Evolutionary conservation across 495 filamentous ascomycete species (phyloP).

Genomic region (Xylaria curta): DNA sequence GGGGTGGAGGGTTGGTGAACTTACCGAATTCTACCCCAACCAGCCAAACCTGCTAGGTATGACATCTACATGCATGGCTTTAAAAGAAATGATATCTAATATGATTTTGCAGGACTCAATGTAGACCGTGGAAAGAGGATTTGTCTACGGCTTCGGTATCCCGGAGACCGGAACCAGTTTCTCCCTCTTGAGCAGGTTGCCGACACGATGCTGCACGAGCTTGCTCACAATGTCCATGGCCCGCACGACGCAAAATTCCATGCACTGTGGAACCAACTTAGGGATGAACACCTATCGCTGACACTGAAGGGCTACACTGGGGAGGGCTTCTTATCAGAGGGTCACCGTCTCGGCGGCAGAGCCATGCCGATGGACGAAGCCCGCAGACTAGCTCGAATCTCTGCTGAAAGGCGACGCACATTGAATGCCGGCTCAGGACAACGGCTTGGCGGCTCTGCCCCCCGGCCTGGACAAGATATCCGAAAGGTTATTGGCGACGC

Average conservation of each 20-base stretch:
- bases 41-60: constrained; percentile 75
- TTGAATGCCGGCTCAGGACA: constrained; percentile 70
- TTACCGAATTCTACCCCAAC: constrained; percentile 85
- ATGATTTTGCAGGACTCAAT: constrained; percentile 66
- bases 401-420: constrained; percentile 74
- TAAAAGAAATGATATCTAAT: too few species aligned
- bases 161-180: constrained; percentile 77
- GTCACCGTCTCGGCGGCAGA: constrained; percentile 73
- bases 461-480: constrained; percentile 71
- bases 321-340: constrained; percentile 82
- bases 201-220: constrained; percentile 96
- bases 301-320: constrained; percentile 85
- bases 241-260: constrained; percentile 86
- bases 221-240: constrained; percentile 84
- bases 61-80: too few species aligned
- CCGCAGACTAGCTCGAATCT: constrained; percentile 72
- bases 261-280: constrained; percentile 83
- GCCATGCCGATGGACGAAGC: constrained; percentile 76
- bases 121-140: constrained; percentile 77
- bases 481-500: constrained; percentile 77
- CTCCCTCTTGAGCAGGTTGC: constrained; percentile 78
- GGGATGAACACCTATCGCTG: constrained; percentile 81
- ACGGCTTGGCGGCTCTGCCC: constrained; percentile 70
- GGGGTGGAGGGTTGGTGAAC: constrained; percentile 77
- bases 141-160: constrained; percentile 81